Conservation (phyloP, 306 rosid genomes). For the Ochetophila trinervis region DNA sequence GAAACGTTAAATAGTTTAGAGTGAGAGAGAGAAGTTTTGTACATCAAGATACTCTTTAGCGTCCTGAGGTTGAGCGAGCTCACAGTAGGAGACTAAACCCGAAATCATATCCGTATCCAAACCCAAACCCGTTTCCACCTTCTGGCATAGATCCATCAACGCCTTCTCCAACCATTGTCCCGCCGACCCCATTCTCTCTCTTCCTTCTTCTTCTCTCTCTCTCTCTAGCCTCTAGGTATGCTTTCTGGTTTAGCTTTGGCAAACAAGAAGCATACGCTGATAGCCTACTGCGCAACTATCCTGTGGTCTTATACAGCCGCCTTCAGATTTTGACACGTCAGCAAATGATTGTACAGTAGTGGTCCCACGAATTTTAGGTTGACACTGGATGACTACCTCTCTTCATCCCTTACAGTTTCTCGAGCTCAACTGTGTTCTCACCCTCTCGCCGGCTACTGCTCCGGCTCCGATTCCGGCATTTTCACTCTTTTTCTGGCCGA, state of each 20-base stretch:
- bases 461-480: not conserved
- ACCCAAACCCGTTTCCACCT: constrained; percentile 68
- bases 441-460: not conserved
- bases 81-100: constrained; percentile 87
- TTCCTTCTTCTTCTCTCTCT: not conserved
- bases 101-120: constrained; percentile 78
- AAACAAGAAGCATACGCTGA: not conserved
- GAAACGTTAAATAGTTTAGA: not conserved
- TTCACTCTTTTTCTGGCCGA: too few relatives aligned
- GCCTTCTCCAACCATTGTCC: constrained; percentile 91
- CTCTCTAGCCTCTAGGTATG: too few relatives aligned
- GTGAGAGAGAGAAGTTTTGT: constrained; percentile 14
- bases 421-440: too few relatives aligned
- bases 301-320: not conserved
- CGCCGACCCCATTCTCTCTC: constrained; percentile 47
- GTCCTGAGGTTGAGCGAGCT: constrained; percentile 77
- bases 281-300: not conserved
- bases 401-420: not conserved
- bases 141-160: constrained; percentile 63
- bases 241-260: not conserved
- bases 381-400: not conserved
- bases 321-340: constrained; percentile 8
- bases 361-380: not conserved
- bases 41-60: constrained; percentile 95
- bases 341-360: not conserved